Base-by-base conservation (phyloP, 331 rosid genomes). In the Phaseolus coccineus region DNA sequence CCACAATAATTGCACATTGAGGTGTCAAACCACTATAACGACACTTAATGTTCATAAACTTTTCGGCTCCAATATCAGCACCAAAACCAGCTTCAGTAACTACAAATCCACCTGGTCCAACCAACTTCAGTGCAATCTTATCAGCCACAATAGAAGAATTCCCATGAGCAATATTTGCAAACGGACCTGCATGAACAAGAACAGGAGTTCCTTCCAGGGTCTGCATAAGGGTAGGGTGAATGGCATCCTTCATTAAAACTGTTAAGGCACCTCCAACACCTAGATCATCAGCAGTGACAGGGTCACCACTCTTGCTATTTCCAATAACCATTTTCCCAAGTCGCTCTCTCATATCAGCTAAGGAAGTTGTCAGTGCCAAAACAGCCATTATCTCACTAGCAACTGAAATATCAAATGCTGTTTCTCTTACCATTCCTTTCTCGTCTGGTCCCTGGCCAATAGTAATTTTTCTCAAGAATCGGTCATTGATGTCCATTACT, bases 371-470 rank as follows among this genome's bases (percentile, higher is more conserved):
- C 67, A 91, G 91, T 69, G 99, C 99, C 89, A 96, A 88, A 86
- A 96, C 99, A 79, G 99, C 99, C 99, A 93, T 96, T 66, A 96
- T 96, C 88, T 93, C 98, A 89, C 99, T 96, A 83, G 99, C 93
- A 80, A 96, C 99, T 28, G 99, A 87, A 66, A 96, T 96, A 86
- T 96, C 99, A 87, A 96, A 96, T 55, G 84, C 98, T 13, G 99
- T 96, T 88, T 96, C 99, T 88, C 99, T 84, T 77, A 93, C 92
- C 99, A 93, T 93, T 83, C 99, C 99, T 85, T 96, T 96, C 86
- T 96, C 99, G 0, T 96, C 98, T 3, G 98, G 94, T 56, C 99
- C 99, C 80, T 93, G 99, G 71, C 99, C 99, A 75, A 91, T 66
- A 33, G 93, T 69, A 85, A 96, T 96, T 86, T 93, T 93, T 83